phyloP scores from a whole-genome alignment of 164 flowering plant species.

The Umbellularia californica region DNA sequence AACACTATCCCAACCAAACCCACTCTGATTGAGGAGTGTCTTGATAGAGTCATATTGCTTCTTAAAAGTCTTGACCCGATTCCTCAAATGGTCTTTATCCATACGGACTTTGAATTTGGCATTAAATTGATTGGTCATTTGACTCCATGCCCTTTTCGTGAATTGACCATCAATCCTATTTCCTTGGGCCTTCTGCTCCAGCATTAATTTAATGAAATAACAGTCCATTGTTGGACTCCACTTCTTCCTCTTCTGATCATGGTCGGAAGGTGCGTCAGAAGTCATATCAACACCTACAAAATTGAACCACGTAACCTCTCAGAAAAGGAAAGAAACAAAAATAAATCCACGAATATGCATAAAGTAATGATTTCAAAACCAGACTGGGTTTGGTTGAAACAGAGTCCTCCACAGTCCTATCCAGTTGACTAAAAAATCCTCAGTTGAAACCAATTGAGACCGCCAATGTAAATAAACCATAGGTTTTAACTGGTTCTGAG shows the following conservation, averaged over 20 bases:
- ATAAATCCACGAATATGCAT: too few species aligned
- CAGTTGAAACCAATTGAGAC: too few species aligned
- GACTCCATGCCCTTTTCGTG: background rate
- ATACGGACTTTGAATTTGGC: background rate
- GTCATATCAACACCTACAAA: too few species aligned
- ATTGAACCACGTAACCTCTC: too few species aligned
- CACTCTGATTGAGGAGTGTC: conserved; percentile 1
- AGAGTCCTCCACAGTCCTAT: too few species aligned
- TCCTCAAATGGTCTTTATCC: background rate
- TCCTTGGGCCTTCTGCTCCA: background rate
- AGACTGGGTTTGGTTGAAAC: too few species aligned
- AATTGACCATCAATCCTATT: background rate
- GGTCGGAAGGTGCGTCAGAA: background rate
- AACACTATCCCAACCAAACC: background rate
- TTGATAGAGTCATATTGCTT: background rate
- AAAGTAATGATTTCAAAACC: too few species aligned
- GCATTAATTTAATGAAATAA: background rate
- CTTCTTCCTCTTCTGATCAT: background rate
- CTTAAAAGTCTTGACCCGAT: background rate
- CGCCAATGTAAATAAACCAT: too few species aligned
- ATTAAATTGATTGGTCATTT: background rate
- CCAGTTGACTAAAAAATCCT: too few species aligned
- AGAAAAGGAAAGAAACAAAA: too few species aligned
- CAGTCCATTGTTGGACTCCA: background rate
- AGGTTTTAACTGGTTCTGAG: too few species aligned